Evolutionary conservation across 2,329 filamentous ascomycete genomes (phyloP).

Genomic region (Ciborinia camelliae): DNA sequence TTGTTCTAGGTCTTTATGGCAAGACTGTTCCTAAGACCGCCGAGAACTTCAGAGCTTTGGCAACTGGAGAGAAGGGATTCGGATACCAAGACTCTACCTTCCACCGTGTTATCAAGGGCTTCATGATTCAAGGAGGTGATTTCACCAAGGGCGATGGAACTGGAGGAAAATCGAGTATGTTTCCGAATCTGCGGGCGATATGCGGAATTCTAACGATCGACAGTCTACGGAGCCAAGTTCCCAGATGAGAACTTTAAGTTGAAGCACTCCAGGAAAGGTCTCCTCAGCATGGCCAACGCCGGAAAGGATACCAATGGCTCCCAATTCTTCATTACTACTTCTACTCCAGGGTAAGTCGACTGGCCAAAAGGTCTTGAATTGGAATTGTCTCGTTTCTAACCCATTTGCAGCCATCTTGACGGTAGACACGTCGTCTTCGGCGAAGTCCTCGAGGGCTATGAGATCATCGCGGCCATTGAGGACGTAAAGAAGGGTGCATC

Average conservation of each 20-base stretch:
- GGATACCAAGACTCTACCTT: slow-evolving; percentile 79
- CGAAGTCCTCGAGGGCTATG: slow-evolving; percentile 83
- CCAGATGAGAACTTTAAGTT: slow-evolving; percentile 93
- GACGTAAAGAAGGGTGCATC: slow-evolving; percentile 60
- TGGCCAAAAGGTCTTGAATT: background rate
- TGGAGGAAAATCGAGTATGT: slow-evolving; percentile 78
- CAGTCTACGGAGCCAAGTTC: slow-evolving; percentile 81
- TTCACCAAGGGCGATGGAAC: slow-evolving; percentile 81
- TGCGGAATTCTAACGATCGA: slow-evolving; percentile 24
- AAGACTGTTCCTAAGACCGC: slow-evolving; percentile 77
- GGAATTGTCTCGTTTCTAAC: slow-evolving; percentile 23
- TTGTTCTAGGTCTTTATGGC: slow-evolving; percentile 82
- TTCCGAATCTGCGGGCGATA: background rate
- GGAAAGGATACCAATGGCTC: slow-evolving; percentile 84
- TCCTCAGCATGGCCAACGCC: slow-evolving; percentile 82
- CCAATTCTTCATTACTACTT: slow-evolving; percentile 89
- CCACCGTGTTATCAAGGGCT: slow-evolving; percentile 86
- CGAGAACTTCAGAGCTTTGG: slow-evolving; percentile 74
- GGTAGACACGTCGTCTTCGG: slow-evolving; percentile 84
- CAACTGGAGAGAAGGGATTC: slow-evolving; percentile 82
- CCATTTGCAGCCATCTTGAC: slow-evolving; percentile 65
- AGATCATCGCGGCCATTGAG: slow-evolving; percentile 76
- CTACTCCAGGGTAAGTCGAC: slow-evolving; percentile 61
- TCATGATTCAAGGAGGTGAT: slow-evolving; percentile 91
- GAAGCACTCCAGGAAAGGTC: slow-evolving; percentile 82